These are phyloP conservation scores for Proliferodiscus dingleyae DNA, from an alignment of 2,329 filamentous ascomycete genomes.

Conservation along the genomic window DNA sequence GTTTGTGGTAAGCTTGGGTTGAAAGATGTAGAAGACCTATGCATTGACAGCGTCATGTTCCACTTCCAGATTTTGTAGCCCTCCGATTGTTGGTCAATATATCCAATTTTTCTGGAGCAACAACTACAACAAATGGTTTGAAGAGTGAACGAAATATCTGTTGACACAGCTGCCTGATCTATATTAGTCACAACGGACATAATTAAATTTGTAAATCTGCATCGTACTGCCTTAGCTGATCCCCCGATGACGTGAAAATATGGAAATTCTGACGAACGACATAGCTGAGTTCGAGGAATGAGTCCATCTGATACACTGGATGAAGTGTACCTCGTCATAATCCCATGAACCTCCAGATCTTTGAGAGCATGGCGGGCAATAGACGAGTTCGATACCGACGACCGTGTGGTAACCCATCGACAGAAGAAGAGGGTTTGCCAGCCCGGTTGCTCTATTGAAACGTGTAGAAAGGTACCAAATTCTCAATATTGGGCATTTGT, in stretches of 20 bases:
- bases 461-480: constrained; percentile 24
- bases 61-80: constrained; percentile 29
- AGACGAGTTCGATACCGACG: constrained; percentile 34
- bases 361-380: constrained; percentile 42
- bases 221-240: not conserved
- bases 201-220: not conserved
- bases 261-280: not conserved
- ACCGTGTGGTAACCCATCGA: constrained; percentile 38
- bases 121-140: constrained; percentile 14
- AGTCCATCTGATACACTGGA: not conserved
- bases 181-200: constrained; percentile 18
- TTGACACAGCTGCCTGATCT: constrained; percentile 3
- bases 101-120: constrained; percentile 23
- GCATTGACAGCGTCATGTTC: constrained; percentile 9
- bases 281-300: too few relatives aligned
- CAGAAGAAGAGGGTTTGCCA: constrained; percentile 35
- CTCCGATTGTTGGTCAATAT: constrained; percentile 19
- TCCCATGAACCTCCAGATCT: constrained; percentile 45
- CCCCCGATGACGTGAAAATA: not conserved
- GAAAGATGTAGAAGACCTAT: not conserved
- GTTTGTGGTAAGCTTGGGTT: not conserved
- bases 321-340: constrained; percentile 45
- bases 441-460: constrained; percentile 24
- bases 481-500: constrained; percentile 60
- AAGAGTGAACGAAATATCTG: constrained; percentile 1